A percentile compares a stretch with the other conserved stretches of the same genome.
These are phyloP conservation scores for Amaranthus hypochondriacus DNA, from an alignment of 148 eudicot species.

Conservation along the genomic window DNA sequence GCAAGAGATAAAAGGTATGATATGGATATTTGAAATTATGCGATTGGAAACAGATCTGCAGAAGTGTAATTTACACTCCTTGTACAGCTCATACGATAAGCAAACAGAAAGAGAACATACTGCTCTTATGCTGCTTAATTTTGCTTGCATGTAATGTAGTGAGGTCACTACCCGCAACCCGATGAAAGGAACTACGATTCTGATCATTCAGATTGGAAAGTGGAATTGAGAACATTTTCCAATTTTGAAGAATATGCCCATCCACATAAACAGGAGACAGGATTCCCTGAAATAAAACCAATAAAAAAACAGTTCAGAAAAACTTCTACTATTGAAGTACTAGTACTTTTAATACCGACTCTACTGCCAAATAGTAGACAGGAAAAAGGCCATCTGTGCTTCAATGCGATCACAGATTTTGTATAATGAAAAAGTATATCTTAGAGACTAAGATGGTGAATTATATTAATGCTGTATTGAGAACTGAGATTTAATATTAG, in stretches of 20 bases:
- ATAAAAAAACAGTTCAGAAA: neutral
- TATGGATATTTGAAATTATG: neutral
- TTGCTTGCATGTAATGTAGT: constrained; percentile 31
- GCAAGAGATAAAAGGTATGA: neutral
- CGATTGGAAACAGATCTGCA: neutral
- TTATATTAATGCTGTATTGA: neutral
- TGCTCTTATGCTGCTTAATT: constrained; percentile 20
- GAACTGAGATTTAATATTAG: neutral
- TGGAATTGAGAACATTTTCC: constrained; percentile 75
- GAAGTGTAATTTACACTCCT: neutral
- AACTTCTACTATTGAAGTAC: too few relatives aligned
- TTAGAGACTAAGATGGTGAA: neutral
- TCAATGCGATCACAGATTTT: neutral
- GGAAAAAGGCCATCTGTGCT: neutral
- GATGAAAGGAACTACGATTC: constrained; percentile 26
- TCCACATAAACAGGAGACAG: constrained; percentile 73
- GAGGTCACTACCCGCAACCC: constrained; percentile 22
- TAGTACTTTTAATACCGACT: neutral
- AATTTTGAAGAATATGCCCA: constrained; percentile 46
- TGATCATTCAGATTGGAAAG: constrained; percentile 45
- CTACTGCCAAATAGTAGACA: neutral
- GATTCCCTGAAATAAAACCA: constrained; percentile 56
- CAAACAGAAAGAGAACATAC: constrained; percentile 28
- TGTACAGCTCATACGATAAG: neutral
- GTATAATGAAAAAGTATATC: neutral